phyloP scores from a whole-genome alignment of 1,284 basidiomycete genomes.

The Thecaphora frezii region DNA sequence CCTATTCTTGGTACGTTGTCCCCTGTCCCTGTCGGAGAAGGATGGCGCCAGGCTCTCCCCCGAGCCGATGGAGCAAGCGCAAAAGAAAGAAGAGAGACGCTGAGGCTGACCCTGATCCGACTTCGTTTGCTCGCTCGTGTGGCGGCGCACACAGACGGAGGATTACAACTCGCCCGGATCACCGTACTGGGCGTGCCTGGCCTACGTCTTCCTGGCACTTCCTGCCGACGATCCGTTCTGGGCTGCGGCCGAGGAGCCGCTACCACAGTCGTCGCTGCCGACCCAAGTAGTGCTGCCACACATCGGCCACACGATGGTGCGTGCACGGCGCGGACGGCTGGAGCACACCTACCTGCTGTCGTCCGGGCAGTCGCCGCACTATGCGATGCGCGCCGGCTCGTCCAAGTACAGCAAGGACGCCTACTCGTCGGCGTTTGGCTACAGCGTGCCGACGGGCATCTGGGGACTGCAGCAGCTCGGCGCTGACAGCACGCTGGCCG shows the following conservation, averaged over 20 bases:
- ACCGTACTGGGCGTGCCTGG: constrained; percentile 81
- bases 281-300: neutral
- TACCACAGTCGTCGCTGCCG: neutral
- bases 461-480: no score
- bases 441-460: neutral
- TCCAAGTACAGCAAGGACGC: neutral
- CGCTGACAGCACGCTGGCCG: no score
- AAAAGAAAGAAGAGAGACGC: no score
- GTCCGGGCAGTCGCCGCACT: neutral
- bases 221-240: constrained; percentile 45
- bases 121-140: no score
- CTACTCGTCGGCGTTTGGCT: neutral
- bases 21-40: constrained; percentile 65
- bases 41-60: no score
- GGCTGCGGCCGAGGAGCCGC: neutral
- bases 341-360: neutral
- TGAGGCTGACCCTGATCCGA: no score
- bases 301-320: neutral
- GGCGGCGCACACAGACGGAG: no score
- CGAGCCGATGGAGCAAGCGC: no score
- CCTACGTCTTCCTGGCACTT: constrained; percentile 71
- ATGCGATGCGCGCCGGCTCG: neutral
- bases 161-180: constrained; percentile 79
- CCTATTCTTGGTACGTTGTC: neutral
- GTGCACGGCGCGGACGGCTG: neutral